phyloP scores from a whole-genome alignment of 805 yeast genomes.

The Nakazawaea wyomingensis region DNA sequence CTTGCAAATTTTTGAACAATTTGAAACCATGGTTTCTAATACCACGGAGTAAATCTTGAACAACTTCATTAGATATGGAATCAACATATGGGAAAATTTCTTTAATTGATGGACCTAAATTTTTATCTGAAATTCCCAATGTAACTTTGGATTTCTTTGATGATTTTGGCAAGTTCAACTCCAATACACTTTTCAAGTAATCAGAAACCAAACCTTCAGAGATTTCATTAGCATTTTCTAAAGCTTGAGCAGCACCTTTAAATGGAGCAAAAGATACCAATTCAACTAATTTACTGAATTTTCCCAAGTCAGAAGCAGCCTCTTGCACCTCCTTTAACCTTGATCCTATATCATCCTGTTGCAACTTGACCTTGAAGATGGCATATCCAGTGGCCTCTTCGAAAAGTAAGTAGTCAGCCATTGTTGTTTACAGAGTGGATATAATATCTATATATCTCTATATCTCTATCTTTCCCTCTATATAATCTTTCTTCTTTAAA shows the following conservation, averaged over 20 bases:
- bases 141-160: conserved; percentile 60
- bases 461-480: not conserved
- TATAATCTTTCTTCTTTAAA: conserved; percentile 1
- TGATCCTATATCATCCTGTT: conserved; percentile 91
- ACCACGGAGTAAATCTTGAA: conserved; percentile 93
- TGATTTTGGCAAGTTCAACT: conserved; percentile 82
- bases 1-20: conserved; percentile 84
- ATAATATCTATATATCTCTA: not conserved
- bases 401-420: conserved; percentile 87
- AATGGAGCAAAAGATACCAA: conserved; percentile 95
- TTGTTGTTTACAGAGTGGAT: conserved; percentile 16
- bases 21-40: conserved; percentile 86
- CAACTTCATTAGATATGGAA: conserved; percentile 85
- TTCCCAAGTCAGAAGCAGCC: conserved; percentile 77
- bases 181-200: conserved; percentile 82
- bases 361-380: conserved; percentile 86
- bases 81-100: conserved; percentile 86
- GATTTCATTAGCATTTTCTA: conserved; percentile 96
- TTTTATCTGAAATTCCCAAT: conserved; percentile 90
- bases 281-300: conserved; percentile 89
- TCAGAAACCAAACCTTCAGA: conserved; percentile 96
- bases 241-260: conserved; percentile 99
- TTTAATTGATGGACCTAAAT: conserved; percentile 94
- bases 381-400: conserved; percentile 99
- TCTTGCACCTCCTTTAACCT: conserved; percentile 91